phyloP scores from a whole-genome alignment of 2,329 filamentous ascomycete species.

The Colletotrichum scovillei region DNA sequence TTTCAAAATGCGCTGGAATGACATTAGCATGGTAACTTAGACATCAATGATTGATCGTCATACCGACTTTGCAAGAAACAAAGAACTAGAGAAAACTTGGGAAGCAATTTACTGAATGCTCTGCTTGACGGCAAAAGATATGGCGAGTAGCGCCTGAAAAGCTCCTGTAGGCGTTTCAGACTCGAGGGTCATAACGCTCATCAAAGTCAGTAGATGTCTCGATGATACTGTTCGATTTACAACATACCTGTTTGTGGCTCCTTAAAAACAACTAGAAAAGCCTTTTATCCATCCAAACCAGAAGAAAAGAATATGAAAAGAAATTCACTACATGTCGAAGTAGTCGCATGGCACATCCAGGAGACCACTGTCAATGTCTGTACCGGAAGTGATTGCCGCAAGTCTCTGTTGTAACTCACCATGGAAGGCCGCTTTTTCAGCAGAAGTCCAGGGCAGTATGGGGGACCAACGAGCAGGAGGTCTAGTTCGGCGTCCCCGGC shows the following conservation, averaged over 20 bases:
- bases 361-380: not conserved
- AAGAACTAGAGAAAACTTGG: not conserved
- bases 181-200: not conserved
- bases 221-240: not conserved
- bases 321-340: not conserved
- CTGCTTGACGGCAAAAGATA: not conserved
- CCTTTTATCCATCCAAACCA: not conserved
- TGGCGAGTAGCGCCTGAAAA: not conserved
- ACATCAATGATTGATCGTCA: not conserved
- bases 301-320: not conserved
- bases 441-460: conserved; percentile 10
- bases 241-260: not conserved
- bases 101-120: not conserved
- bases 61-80: not conserved
- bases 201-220: not conserved
- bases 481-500: not conserved
- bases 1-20: not conserved
- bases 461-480: conserved; percentile 5
- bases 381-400: not conserved
- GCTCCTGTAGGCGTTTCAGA: not conserved
- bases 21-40: not conserved
- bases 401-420: not conserved
- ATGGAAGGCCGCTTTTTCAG: not conserved
- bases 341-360: not conserved
- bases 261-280: not conserved